These are phyloP conservation scores for Sphaerulina musiva DNA, from an alignment of 2,329 filamentous ascomycete species.

Conservation along the genomic window DNA sequence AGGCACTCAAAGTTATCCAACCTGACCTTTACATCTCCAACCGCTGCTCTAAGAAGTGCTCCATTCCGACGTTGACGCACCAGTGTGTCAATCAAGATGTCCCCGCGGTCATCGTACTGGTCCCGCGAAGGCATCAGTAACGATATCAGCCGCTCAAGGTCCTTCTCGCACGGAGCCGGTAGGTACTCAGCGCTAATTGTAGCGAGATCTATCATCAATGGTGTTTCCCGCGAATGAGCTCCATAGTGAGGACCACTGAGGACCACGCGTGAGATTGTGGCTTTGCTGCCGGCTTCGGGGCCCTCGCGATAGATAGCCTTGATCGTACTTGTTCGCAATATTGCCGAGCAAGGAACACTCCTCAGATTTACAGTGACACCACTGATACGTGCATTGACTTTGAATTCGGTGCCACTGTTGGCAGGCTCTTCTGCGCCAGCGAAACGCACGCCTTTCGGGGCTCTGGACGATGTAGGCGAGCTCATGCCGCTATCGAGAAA, in stretches of 20 bases:
- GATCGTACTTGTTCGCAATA: constrained; percentile 70
- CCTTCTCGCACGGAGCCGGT: constrained; percentile 64
- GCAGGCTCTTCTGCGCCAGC: constrained; percentile 37
- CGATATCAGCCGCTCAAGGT: constrained; percentile 74
- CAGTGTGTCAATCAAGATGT: constrained; percentile 90
- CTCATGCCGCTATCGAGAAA: constrained; percentile 52
- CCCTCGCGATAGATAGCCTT: constrained; percentile 67
- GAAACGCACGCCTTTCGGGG: constrained; percentile 52
- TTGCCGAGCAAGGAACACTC: constrained; percentile 68
- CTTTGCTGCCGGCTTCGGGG: constrained; percentile 54
- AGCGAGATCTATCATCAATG: constrained; percentile 20
- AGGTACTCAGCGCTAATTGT: constrained; percentile 64
- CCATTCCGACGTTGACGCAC: constrained; percentile 81
- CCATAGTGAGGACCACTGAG: constrained; percentile 58
- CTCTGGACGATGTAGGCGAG: constrained; percentile 33
- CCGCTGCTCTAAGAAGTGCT: constrained; percentile 64
- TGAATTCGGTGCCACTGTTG: constrained; percentile 39
- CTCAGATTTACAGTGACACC: constrained; percentile 70
- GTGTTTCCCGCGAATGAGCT: constrained; percentile 36
- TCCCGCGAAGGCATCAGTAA: constrained; percentile 88
- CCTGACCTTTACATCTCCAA: constrained; percentile 58
- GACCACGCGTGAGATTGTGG: constrained; percentile 69
- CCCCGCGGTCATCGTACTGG: constrained; percentile 81
- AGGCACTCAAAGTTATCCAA: constrained; percentile 61
- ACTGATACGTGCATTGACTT: constrained; percentile 69